Base-by-base conservation (phyloP, 2,329 filamentous ascomycete species). In the Neonectria ditissima region DNA sequence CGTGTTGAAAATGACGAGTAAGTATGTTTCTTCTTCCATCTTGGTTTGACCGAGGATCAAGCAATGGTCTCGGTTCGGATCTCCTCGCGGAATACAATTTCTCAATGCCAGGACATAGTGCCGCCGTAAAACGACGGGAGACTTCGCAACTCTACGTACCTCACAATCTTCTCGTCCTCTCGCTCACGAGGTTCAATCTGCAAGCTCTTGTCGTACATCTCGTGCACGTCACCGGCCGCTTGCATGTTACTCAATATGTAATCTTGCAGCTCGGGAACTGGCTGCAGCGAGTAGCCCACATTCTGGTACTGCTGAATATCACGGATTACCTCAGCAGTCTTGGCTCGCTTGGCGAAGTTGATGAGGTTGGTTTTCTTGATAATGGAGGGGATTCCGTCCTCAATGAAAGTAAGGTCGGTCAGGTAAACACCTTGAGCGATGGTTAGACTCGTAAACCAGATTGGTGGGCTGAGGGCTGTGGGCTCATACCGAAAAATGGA, bases 271-370 rank as follows among this genome's bases (percentile, higher is more conserved):
- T 98, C 96, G 2, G 90, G 87, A 16, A 99, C 95, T 0, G 94
- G 87, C 76, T 97, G 92, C 55, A 99, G 83, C 8, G 92, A 91
- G 77, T 98, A 99, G n/a, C 94, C 94, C 65, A 97, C 93, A 74
- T 97, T 97, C 79, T 99, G 96, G 77, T 97, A 99, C 77, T 98
- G 95, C 79, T 98, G 96, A 69, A 99, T 98, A 78, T 98, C 95
- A 66, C 94, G 92, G 73, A 99, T 99, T 44, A 99, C 96, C 78
- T 98, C 96, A 20, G 96, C 96, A 14, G 96, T 98, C 86, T 98
- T 99, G 59, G 94, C 92, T 55, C 96, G 91, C 85, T 99, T 99
- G 74, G 94, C 94, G 80, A 99, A 99, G 82, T 99, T 99, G 84
- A 99, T 97, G 71, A 97, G 85, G 74, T 97, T 93, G 8, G 94